A percentile compares a stretch with the other conserved stretches of the same genome.
Conservation (phyloP, 176 grass and related monocot genomes). For the Carex pumila region DNA sequence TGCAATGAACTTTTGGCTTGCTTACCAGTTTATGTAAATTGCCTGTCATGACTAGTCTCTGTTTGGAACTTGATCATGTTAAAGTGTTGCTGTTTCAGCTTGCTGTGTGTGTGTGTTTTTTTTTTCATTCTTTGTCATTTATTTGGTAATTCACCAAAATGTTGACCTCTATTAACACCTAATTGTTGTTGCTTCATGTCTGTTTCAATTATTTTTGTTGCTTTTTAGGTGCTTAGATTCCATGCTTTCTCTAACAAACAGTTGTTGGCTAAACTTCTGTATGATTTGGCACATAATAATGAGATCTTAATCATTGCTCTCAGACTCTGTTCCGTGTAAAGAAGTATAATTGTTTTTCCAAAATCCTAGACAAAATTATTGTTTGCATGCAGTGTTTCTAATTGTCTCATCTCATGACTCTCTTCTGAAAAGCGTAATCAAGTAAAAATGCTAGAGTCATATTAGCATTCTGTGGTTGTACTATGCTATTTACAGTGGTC, state of each 20-base stretch:
- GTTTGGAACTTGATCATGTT: constrained; percentile 14
- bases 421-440: constrained; percentile 20
- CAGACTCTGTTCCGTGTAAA: not conserved
- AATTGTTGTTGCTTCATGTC: not conserved
- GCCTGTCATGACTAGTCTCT: constrained; percentile 2
- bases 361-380: not conserved
- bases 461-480: not conserved
- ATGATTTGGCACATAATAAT: not conserved
- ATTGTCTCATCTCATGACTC: constrained; percentile 7
- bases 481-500: not conserved
- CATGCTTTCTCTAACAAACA: constrained; percentile 3
- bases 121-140: not conserved
- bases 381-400: not conserved
- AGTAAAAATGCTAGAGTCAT: constrained; percentile 1
- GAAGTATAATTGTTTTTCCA: not conserved
- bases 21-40: constrained; percentile 24
- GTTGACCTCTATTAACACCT: not conserved
- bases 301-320: constrained; percentile 13
- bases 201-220: not conserved
- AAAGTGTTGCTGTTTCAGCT: not conserved
- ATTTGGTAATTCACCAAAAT: not conserved
- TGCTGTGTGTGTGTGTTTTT: not conserved
- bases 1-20: constrained; percentile 12
- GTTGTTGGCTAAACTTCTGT: not conserved
- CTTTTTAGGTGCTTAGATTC: not conserved